Evolutionary conservation across 2,329 filamentous ascomycete species (phyloP).

Genomic region (Sclerotinia borealis): DNA sequence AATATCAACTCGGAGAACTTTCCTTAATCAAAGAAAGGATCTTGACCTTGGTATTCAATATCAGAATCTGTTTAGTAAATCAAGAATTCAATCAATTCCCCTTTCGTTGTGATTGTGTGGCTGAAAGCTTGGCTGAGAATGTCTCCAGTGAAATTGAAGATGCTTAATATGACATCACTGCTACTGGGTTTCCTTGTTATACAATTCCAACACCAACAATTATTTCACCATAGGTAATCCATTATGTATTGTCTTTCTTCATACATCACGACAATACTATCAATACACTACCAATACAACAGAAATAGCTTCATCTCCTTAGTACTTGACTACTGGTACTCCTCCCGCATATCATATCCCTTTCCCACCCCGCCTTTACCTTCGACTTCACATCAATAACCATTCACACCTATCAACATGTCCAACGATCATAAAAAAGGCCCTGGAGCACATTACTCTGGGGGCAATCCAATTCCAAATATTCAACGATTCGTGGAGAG

Average conservation of each 20-base stretch:
- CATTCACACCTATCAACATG: neutral
- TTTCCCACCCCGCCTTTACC: neutral
- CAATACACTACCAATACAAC: neutral
- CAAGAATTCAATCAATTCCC: neutral
- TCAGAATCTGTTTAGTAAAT: neutral
- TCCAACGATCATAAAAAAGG: constrained; percentile 14
- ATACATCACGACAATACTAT: neutral
- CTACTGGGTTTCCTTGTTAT: constrained; percentile 6
- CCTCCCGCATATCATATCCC: neutral
- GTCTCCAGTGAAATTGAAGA: neutral
- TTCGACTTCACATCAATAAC: neutral
- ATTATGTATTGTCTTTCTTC: neutral
- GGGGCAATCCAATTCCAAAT: constrained; percentile 24
- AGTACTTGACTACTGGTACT: neutral
- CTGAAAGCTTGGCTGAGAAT: neutral
- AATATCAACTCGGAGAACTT: neutral
- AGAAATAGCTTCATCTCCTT: too few species aligned
- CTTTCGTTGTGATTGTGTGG: constrained; percentile 1
- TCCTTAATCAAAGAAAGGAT: neutral
- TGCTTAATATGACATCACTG: neutral
- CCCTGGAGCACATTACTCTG: constrained; percentile 20
- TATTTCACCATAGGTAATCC: neutral
- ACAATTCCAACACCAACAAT: neutral
- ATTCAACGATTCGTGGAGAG: constrained; percentile 47
- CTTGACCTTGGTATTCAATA: neutral